Evolutionary conservation across 129 eudicot genomes (phyloP).

Genomic region (Pittosporum tobira): DNA sequence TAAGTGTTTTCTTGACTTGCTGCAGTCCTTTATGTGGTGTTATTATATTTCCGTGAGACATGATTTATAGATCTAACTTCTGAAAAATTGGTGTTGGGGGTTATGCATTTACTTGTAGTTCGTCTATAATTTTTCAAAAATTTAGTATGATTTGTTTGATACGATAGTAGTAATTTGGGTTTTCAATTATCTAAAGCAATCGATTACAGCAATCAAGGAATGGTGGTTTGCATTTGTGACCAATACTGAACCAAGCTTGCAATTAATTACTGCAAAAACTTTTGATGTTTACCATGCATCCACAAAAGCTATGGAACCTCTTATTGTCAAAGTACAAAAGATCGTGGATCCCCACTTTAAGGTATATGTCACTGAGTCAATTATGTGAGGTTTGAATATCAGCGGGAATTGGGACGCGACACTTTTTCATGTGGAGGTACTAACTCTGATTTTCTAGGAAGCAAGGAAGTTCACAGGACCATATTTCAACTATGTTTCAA

Average conservation of each 20-base stretch:
- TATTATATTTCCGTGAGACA: too few relatives aligned
- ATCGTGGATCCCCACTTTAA: conserved; percentile 44
- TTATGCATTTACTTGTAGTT: too few relatives aligned
- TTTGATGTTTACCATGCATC: conserved; percentile 44
- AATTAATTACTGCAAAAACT: conserved; percentile 36
- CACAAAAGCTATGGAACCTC: conserved; percentile 41
- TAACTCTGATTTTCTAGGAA: conserved; percentile 36
- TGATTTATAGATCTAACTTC: too few relatives aligned
- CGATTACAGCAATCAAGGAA: conserved; percentile 59
- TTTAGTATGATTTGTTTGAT: neutral
- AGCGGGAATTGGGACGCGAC: too few relatives aligned
- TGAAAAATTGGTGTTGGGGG: too few relatives aligned
- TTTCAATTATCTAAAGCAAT: conserved; percentile 33
- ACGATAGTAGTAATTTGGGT: neutral
- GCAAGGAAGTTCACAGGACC: conserved; percentile 56
- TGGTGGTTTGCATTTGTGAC: conserved; percentile 59
- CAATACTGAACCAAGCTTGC: conserved; percentile 51
- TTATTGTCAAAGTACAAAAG: conserved; percentile 40
- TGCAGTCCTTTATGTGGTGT: conserved; percentile 54
- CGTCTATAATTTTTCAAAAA: neutral
- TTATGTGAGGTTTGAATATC: neutral
- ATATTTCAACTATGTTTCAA: conserved; percentile 54
- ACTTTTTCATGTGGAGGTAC: conserved; percentile 4
- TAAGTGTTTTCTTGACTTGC: conserved; percentile 8
- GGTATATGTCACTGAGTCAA: conserved; percentile 26